Evolutionary conservation across 768 basidiomycete species (phyloP).

Genomic region (Cystofilobasidium macerans): DNA sequence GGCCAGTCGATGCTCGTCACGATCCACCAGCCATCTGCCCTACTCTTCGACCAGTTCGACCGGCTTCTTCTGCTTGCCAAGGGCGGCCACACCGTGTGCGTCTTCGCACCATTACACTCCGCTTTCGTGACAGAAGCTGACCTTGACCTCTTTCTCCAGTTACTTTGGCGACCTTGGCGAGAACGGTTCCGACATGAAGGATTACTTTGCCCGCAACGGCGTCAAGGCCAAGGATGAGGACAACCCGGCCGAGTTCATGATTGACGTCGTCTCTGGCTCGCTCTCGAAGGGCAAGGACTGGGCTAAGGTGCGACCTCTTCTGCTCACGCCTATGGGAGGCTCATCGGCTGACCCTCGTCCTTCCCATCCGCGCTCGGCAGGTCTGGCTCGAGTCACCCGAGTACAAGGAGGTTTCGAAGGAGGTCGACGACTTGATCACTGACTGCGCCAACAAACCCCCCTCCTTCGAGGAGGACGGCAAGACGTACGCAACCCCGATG

Average conservation of each 20-base stretch:
- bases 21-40: slow-evolving; percentile 63
- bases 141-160: slow-evolving; percentile 34
- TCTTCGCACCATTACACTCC: background rate
- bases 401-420: slow-evolving; percentile 37
- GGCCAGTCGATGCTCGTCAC: slow-evolving; percentile 82
- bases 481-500: slow-evolving; percentile 22
- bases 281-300: slow-evolving; percentile 57
- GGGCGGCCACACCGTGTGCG: slow-evolving; percentile 52
- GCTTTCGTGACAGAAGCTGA: background rate
- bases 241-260: slow-evolving; percentile 41
- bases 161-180: slow-evolving; percentile 53
- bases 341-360: background rate
- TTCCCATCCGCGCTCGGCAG: slow-evolving; percentile 41
- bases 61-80: slow-evolving; percentile 61
- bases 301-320: slow-evolving; percentile 33
- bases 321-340: background rate
- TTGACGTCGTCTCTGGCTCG: slow-evolving; percentile 23
- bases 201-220: slow-evolving; percentile 60
- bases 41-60: slow-evolving; percentile 75
- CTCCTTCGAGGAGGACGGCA: slow-evolving; percentile 28
- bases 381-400: slow-evolving; percentile 70
- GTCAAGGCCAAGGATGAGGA: slow-evolving; percentile 52
- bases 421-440: slow-evolving; percentile 43
- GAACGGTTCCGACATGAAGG: slow-evolving; percentile 51
- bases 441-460: slow-evolving; percentile 26